Evolutionary conservation across 495 filamentous ascomycete genomes (phyloP).

Genomic region (Apodospora peruviana): DNA sequence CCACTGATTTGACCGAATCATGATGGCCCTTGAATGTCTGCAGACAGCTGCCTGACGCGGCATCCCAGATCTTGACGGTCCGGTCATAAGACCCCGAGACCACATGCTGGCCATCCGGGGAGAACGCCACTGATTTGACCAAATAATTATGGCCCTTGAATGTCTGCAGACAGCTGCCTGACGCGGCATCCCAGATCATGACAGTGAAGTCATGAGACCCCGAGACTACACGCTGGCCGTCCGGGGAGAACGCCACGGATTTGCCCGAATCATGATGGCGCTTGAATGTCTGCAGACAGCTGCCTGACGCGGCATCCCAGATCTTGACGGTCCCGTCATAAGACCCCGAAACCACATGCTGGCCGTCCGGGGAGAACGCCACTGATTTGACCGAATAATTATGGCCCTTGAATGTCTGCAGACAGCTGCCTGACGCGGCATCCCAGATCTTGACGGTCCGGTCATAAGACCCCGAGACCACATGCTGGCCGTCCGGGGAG

Average conservation of each 20-base stretch:
- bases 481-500: conserved; percentile 43
- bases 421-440: conserved; percentile 67
- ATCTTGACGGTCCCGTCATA: conserved; percentile 63
- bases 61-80: conserved; percentile 5
- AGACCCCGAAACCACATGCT: conserved; percentile 82
- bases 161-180: conserved; percentile 2
- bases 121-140: background rate
- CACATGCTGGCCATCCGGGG: conserved; percentile 2
- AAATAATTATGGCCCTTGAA: background rate
- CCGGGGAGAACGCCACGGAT: background rate
- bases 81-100: background rate
- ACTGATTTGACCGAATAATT: conserved; percentile 4
- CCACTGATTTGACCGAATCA: background rate
- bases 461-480: conserved; percentile 85
- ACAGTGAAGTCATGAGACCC: background rate
- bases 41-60: conserved; percentile 1
- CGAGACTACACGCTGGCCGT: conserved; percentile 3
- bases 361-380: conserved; percentile 10
- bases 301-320: conserved; percentile 4
- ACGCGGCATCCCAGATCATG: conserved; percentile 5
- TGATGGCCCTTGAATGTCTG: conserved; percentile 9
- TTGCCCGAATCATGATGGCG: background rate
- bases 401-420: conserved; percentile 85
- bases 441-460: conserved; percentile 91
- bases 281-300: conserved; percentile 3